These are phyloP conservation scores for Penicillium paxilli DNA, from an alignment of 495 filamentous ascomycete genomes.

Conservation along the genomic window DNA sequence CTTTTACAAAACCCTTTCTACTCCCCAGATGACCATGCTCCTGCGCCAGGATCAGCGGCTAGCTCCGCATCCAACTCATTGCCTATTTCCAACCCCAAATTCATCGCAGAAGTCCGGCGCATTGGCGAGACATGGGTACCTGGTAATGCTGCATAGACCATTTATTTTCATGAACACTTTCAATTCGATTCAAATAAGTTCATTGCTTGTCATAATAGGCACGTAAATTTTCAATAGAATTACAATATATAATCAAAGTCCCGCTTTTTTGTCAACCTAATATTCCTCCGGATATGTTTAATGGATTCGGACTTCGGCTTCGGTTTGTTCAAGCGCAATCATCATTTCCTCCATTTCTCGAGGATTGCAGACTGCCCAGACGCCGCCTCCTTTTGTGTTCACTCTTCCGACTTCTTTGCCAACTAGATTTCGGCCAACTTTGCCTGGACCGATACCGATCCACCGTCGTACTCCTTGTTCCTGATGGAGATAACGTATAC, in stretches of 20 bases:
- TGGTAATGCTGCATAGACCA: constrained; percentile 44
- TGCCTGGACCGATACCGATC: constrained; percentile 93
- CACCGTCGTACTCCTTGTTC: constrained; percentile 80
- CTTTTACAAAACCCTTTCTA: constrained; percentile 96
- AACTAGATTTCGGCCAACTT: constrained; percentile 90
- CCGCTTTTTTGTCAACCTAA: background rate
- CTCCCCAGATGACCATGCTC: constrained; percentile 79
- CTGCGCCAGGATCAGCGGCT: constrained; percentile 32
- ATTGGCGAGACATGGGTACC: constrained; percentile 73
- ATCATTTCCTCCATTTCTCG: constrained; percentile 78
- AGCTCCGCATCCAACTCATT: constrained; percentile 39
- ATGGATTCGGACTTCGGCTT: constrained; percentile 40
- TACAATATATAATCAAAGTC: background rate
- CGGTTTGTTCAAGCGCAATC: constrained; percentile 71
- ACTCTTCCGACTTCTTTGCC: constrained; percentile 93
- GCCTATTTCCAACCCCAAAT: constrained; percentile 77
- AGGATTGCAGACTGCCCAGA: constrained; percentile 88
- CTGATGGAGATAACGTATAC: constrained; percentile 85
- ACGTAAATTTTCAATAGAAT: constrained; percentile 26
- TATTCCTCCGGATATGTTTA: background rate
- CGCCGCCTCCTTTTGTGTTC: constrained; percentile 78
- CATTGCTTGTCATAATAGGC: background rate
- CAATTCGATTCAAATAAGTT: background rate
- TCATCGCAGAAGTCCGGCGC: constrained; percentile 76
- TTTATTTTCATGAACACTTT: constrained; percentile 13